Percentiles rank a stretch among this genome's conserved stretches.
Conservation (phyloP, 2,329 filamentous ascomycete genomes). For the Knoxdaviesia proteae region DNA sequence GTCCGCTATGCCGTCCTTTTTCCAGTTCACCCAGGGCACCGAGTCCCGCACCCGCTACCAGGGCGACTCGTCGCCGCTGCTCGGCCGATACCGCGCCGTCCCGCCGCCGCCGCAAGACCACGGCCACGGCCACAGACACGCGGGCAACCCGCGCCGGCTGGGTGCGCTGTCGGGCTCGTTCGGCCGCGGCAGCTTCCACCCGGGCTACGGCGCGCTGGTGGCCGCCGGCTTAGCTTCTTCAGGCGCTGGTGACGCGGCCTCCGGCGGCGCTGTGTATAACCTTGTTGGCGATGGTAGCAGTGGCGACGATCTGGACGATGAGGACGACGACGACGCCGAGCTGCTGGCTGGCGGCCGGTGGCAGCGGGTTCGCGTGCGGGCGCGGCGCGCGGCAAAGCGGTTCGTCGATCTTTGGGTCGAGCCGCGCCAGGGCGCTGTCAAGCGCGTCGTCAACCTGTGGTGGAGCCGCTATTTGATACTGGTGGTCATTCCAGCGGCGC, state of each 20-base stretch:
- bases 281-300: slow-evolving; percentile 7
- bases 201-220: slow-evolving; percentile 33
- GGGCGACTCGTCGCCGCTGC: slow-evolving; percentile 35
- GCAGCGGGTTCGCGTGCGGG: slow-evolving; percentile 7
- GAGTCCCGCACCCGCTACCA: slow-evolving; percentile 31
- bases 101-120: slow-evolving; percentile 16
- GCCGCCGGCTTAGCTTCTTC: slow-evolving; percentile 15
- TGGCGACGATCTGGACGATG: slow-evolving; percentile 9
- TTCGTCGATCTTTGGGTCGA: slow-evolving; percentile 37
- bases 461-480: slow-evolving; percentile 40
- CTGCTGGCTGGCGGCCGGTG: slow-evolving; percentile 3
- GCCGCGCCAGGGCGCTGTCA: slow-evolving; percentile 36
- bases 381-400: slow-evolving; percentile 7
- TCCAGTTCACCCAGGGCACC: slow-evolving; percentile 44
- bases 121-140: slow-evolving; percentile 9
- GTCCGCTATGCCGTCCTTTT: slow-evolving; percentile 38
- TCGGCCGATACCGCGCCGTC: slow-evolving; percentile 45
- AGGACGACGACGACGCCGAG: slow-evolving; percentile 13
- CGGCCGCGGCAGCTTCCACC: slow-evolving; percentile 30
- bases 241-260: slow-evolving; percentile 9
- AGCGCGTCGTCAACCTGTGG: slow-evolving; percentile 37
- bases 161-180: slow-evolving; percentile 16
- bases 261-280: slow-evolving; percentile 11
- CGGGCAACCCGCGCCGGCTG: slow-evolving; percentile 13
- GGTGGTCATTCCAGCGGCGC: slow-evolving; percentile 36